Conservation (phyloP, 148 eudicot genomes). For the Selenicereus undatus region DNA sequence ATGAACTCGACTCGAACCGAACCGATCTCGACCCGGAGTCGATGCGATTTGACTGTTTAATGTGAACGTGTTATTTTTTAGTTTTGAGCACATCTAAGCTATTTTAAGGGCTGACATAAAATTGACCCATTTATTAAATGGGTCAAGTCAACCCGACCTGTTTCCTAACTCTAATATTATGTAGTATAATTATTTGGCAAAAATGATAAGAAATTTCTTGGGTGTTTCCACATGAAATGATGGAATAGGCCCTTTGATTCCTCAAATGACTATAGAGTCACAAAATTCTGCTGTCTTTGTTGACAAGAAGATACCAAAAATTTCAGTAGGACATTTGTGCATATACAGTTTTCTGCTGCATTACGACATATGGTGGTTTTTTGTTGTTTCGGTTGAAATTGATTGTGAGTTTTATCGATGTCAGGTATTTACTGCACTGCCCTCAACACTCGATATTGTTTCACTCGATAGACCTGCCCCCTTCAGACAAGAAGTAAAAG, state of each 20-base stretch:
- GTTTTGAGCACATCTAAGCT: too few relatives aligned
- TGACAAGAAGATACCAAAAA: not conserved
- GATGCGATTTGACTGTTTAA: too few relatives aligned
- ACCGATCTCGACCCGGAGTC: too few relatives aligned
- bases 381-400: not conserved
- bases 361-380: not conserved
- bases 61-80: too few relatives aligned
- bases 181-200: not conserved
- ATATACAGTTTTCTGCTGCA: not conserved
- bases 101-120: too few relatives aligned
- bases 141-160: too few relatives aligned
- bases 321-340: not conserved
- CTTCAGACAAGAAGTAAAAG: not conserved
- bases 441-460: constrained; percentile 10
- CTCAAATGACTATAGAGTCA: not conserved
- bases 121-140: too few relatives aligned
- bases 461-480: not conserved
- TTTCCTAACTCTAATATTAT: too few relatives aligned
- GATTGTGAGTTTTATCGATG: constrained; percentile 4
- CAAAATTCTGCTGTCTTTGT: not conserved
- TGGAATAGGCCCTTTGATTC: not conserved
- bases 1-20: too few relatives aligned
- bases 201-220: not conserved
- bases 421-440: not conserved
- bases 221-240: not conserved